Conservation (phyloP, 805 yeast species). For the Kockiozyma suomiensis region DNA sequence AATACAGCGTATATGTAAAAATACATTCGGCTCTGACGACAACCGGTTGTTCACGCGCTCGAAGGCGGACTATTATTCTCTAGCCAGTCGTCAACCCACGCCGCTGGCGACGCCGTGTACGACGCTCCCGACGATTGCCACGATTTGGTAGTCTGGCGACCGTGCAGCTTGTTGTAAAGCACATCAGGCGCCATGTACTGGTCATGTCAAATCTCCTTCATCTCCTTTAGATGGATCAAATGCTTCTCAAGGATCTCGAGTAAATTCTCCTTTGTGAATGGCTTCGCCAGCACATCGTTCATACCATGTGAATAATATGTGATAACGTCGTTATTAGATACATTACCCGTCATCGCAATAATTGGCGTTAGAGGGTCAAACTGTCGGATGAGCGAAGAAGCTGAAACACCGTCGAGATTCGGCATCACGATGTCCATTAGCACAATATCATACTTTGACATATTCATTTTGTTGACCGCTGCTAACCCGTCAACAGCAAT, state of each 20-base stretch:
- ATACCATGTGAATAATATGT: constrained; percentile 52
- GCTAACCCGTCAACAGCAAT: constrained; percentile 90
- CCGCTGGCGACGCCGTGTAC: constrained; percentile 2
- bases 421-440: constrained; percentile 63
- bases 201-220: constrained; percentile 31
- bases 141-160: neutral
- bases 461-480: constrained; percentile 86
- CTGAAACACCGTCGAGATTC: constrained; percentile 68
- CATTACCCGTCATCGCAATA: constrained; percentile 91
- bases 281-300: constrained; percentile 91
- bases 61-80: neutral
- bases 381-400: constrained; percentile 83
- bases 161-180: constrained; percentile 9
- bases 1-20: neutral
- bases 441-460: constrained; percentile 51
- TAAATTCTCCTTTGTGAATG: constrained; percentile 86
- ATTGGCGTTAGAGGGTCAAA: constrained; percentile 87
- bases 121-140: constrained; percentile 3
- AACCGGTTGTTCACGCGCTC: neutral
- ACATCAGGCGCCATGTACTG: constrained; percentile 12
- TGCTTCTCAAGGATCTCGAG: constrained; percentile 71
- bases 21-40: neutral
- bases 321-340: constrained; percentile 77
- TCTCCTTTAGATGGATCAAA: constrained; percentile 36
- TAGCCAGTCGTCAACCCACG: constrained; percentile 12